Percentiles rank a stretch among this genome's conserved stretches.
These are phyloP conservation scores for Pseudopyricularia javanii DNA, from an alignment of 2,329 filamentous ascomycete genomes.

Conservation along the genomic window DNA sequence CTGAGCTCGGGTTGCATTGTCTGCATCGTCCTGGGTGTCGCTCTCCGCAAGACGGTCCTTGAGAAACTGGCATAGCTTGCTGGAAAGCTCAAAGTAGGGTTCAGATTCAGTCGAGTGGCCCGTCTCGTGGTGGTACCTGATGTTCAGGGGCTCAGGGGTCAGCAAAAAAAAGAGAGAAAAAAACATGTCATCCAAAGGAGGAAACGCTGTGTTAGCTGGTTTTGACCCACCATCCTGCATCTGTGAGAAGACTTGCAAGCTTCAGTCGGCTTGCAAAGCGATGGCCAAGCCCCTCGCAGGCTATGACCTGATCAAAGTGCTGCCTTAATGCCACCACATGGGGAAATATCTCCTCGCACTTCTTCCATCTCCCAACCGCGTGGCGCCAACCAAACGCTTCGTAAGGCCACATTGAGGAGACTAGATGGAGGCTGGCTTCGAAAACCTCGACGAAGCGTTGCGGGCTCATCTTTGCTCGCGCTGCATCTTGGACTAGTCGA, in stretches of 20 bases:
- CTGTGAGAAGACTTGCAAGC: not conserved
- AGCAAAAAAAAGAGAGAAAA: too few relatives aligned
- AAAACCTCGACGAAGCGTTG: not conserved
- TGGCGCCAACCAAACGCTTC: not conserved
- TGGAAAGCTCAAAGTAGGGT: not conserved
- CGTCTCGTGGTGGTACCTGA: not conserved
- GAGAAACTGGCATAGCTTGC: not conserved
- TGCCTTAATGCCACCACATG: not conserved
- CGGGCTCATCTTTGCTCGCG: not conserved
- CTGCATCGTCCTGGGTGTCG: not conserved
- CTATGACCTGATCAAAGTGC: not conserved
- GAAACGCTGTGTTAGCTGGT: not conserved
- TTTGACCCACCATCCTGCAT: not conserved
- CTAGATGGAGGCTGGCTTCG: not conserved
- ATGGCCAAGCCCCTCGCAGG: not conserved
- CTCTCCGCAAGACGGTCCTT: not conserved
- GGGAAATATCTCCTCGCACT: not conserved
- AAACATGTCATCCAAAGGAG: not conserved
- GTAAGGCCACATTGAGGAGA: not conserved
- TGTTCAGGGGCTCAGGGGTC: not conserved
- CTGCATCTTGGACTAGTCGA: not conserved
- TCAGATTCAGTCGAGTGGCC: not conserved
- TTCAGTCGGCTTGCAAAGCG: not conserved
- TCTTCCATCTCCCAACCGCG: not conserved
- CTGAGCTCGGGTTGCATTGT: not conserved